Percentiles rank a stretch among this genome's conserved stretches.
Conservation (phyloP, 208 protist species). For the Acanthamoeba lenticulata region DNA sequence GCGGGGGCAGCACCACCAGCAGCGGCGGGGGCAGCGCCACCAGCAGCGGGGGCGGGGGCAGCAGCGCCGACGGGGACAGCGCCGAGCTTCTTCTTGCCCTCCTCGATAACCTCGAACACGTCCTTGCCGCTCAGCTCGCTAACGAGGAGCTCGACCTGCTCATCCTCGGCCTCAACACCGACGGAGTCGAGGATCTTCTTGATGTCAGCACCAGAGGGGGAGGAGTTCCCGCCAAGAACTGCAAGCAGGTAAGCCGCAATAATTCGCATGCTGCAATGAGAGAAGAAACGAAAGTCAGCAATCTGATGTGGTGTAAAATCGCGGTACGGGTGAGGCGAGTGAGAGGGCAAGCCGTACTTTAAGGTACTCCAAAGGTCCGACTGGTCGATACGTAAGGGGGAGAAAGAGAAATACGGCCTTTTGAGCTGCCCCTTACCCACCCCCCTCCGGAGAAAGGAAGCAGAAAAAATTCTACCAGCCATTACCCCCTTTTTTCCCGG, state of each 20-base stretch:
- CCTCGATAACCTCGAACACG: slow-evolving; percentile 84
- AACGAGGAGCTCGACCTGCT: slow-evolving; percentile 76
- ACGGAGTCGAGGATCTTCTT: slow-evolving; percentile 86
- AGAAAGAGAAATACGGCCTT: not conserved
- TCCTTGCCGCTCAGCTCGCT: slow-evolving; percentile 81
- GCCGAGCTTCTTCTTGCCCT: slow-evolving; percentile 82
- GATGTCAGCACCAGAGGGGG: slow-evolving; percentile 80
- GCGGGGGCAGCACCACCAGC: slow-evolving; percentile 73
- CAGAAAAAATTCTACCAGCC: not conserved
- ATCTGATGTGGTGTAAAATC: not conserved
- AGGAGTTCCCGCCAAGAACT: slow-evolving; percentile 85
- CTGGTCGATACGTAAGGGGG: no score
- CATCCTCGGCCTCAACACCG: slow-evolving; percentile 82
- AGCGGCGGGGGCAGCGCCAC: slow-evolving; percentile 67
- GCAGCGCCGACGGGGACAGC: slow-evolving; percentile 70
- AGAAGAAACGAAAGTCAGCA: not conserved
- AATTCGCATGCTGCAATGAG: slow-evolving; percentile 46
- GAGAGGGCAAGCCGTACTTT: not conserved
- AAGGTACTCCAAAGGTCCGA: not conserved
- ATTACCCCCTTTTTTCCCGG: not conserved
- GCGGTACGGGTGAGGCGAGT: not conserved
- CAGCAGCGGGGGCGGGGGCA: slow-evolving; percentile 58
- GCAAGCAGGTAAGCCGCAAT: slow-evolving; percentile 89
- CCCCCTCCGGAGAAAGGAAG: not conserved
- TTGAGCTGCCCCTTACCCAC: not conserved